These are phyloP conservation scores for Dunaliella sp. DNA, from an alignment of 139 green algal species.

Conservation along the genomic window DNA sequence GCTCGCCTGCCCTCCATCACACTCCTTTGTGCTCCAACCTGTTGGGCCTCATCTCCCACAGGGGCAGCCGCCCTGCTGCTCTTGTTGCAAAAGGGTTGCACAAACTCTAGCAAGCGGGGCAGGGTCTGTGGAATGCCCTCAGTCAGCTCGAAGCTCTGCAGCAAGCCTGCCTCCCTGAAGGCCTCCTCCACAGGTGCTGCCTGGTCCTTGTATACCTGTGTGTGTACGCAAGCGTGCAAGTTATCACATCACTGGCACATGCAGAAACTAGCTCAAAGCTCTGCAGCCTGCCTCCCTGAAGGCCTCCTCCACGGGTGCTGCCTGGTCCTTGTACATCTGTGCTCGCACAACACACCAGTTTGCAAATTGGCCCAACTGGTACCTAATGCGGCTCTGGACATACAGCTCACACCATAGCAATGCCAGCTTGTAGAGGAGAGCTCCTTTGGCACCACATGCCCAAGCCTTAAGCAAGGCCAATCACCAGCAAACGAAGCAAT, in stretches of 20 bases:
- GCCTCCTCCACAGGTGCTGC: constrained; percentile 84
- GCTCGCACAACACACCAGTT: no score
- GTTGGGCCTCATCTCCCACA: no score
- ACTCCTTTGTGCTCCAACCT: no score
- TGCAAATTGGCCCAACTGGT: no score
- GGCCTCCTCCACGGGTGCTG: constrained; percentile 82
- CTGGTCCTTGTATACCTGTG: constrained; percentile 71
- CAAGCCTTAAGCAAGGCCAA: no score
- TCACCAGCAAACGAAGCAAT: no score
- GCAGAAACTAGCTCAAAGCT: constrained; percentile 98
- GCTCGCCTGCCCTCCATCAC: no score
- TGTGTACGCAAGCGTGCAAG: neutral
- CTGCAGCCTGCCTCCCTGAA: constrained; percentile 72
- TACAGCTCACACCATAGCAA: no score
- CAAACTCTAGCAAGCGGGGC: constrained; percentile 62
- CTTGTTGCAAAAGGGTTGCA: neutral
- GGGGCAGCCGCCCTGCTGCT: neutral
- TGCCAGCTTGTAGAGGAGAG: no score
- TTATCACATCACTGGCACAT: no score
- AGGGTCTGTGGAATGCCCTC: constrained; percentile 92
- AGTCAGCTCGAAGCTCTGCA: constrained; percentile 93
- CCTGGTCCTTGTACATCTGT: constrained; percentile 74
- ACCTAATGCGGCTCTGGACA: no score
- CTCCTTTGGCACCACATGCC: no score
- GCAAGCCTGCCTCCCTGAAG: constrained; percentile 65